A percentile compares a stretch with the other conserved stretches of the same genome.
Evolutionary conservation across 768 basidiomycete genomes (phyloP).

Genomic region (Leccinellum rugosiceps): DNA sequence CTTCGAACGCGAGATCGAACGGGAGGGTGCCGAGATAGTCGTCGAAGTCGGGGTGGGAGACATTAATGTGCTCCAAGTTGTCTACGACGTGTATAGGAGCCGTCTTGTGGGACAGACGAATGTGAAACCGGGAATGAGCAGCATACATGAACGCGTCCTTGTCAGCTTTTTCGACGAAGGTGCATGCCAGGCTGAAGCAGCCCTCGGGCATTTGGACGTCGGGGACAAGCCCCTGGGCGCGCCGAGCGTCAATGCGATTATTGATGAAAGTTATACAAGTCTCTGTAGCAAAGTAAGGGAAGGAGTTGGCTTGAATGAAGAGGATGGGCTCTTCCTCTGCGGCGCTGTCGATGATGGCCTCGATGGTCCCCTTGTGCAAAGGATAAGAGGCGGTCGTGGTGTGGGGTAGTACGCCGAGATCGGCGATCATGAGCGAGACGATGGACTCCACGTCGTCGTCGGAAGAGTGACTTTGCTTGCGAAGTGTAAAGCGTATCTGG

Average conservation of each 20-base stretch:
- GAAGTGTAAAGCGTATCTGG: slow-evolving; percentile 30
- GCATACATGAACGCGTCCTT: slow-evolving; percentile 29
- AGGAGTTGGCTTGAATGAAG: slow-evolving; percentile 34
- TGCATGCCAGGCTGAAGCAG: slow-evolving; percentile 29
- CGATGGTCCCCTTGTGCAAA: slow-evolving; percentile 14
- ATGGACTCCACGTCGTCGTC: background rate
- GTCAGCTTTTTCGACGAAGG: slow-evolving; percentile 25
- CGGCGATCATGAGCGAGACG: background rate
- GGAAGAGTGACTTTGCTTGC: slow-evolving; percentile 22
- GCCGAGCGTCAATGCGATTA: slow-evolving; percentile 8
- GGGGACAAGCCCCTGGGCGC: slow-evolving; percentile 27
- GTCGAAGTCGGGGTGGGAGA: slow-evolving; percentile 10
- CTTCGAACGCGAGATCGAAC: slow-evolving; percentile 37
- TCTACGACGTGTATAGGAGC: slow-evolving; percentile 14
- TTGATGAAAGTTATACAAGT: rapidly evolving
- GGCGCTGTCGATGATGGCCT: slow-evolving; percentile 17
- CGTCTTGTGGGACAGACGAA: slow-evolving; percentile 5
- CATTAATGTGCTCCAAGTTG: slow-evolving; percentile 1
- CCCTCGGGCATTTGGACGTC: slow-evolving; percentile 26
- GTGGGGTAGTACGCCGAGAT: background rate
- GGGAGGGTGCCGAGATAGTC: slow-evolving; percentile 26
- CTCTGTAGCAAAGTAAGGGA: slow-evolving; percentile 28
- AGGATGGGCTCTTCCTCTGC: slow-evolving; percentile 14
- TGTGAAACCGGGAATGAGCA: slow-evolving; percentile 19
- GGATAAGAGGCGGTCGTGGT: slow-evolving; percentile 21